A percentile compares a stretch with the other conserved stretches of the same genome.
phyloP scores from a whole-genome alignment of 108 stramenopile genomes.

The Mayamaea pseudoterrestris region DNA sequence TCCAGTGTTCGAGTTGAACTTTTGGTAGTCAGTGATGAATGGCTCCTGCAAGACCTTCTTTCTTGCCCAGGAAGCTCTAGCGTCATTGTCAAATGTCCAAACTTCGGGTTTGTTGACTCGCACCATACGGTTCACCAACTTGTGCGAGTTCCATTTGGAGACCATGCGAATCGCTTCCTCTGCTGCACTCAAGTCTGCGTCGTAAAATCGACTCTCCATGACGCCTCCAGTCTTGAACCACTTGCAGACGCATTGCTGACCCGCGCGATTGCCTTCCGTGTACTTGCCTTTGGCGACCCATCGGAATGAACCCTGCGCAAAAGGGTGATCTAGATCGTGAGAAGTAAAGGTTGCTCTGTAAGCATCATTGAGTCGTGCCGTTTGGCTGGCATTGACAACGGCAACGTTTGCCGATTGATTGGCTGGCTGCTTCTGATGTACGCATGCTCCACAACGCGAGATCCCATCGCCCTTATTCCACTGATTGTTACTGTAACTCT shows the following conservation, averaged over 20 bases:
- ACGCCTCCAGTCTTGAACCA: constrained; percentile 33
- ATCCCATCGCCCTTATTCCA: constrained; percentile 15
- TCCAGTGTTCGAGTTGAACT: constrained; percentile 43
- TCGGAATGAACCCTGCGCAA: constrained; percentile 24
- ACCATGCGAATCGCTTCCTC: constrained; percentile 18
- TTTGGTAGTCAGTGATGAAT: constrained; percentile 28
- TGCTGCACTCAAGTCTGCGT: constrained; percentile 14
- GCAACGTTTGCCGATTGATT: not conserved
- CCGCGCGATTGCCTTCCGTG: constrained; percentile 13
- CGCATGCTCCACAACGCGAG: constrained; percentile 8
- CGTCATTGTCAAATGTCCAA: constrained; percentile 12
- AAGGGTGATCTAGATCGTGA: constrained; percentile 15
- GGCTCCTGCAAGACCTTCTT: constrained; percentile 26
- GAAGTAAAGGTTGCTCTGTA: constrained; percentile 9
- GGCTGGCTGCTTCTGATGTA: constrained; percentile 1
- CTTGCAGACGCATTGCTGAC: constrained; percentile 27
- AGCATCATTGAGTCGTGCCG: constrained; percentile 18
- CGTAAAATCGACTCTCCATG: constrained; percentile 17
- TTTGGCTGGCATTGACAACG: constrained; percentile 9
- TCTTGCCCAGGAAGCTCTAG: constrained; percentile 8
- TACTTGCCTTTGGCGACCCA: constrained; percentile 26
- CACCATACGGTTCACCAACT: constrained; percentile 17
- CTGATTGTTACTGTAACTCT: constrained; percentile 12
- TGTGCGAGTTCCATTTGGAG: constrained; percentile 21
- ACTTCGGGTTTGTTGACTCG: constrained; percentile 26